Conservation (phyloP, 495 filamentous ascomycete genomes). For the Talaromyces thailandensis region DNA sequence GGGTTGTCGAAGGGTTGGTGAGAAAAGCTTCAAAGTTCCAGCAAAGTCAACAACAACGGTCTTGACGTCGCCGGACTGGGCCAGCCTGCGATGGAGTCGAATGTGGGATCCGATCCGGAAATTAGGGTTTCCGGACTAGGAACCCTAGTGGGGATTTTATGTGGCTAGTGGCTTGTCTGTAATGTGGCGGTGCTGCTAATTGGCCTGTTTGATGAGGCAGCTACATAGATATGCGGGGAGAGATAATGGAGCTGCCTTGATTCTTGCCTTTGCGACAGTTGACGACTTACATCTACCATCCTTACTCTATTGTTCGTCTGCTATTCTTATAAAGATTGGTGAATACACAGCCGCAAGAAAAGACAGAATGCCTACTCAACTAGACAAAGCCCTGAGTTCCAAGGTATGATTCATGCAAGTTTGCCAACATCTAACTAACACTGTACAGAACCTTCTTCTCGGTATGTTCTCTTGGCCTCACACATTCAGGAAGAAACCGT, state of each 20-base stretch:
- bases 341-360: too few species aligned
- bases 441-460: constrained; percentile 43
- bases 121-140: constrained; percentile 16
- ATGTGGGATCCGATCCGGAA: constrained; percentile 17
- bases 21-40: neutral
- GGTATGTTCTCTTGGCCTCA: constrained; percentile 28
- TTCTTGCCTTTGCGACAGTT: neutral
- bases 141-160: neutral
- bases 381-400: constrained; percentile 72
- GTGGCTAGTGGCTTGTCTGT: neutral
- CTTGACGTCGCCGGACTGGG: constrained; percentile 4
- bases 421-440: constrained; percentile 8
- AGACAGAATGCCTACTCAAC: constrained; percentile 48
- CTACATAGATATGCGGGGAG: neutral
- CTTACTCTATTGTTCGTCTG: neutral
- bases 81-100: constrained; percentile 18
- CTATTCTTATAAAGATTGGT: too few species aligned
- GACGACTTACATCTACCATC: neutral
- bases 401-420: constrained; percentile 42
- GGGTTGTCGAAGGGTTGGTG: constrained; percentile 7
- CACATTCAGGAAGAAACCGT: neutral
- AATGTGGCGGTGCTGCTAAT: constrained; percentile 2
- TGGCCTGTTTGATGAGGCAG: neutral
- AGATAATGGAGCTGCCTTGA: neutral
- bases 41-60: constrained; percentile 9